Evolutionary conservation across 106 monocot genomes (phyloP).

Genomic region (Platanthera zijinensis): DNA sequence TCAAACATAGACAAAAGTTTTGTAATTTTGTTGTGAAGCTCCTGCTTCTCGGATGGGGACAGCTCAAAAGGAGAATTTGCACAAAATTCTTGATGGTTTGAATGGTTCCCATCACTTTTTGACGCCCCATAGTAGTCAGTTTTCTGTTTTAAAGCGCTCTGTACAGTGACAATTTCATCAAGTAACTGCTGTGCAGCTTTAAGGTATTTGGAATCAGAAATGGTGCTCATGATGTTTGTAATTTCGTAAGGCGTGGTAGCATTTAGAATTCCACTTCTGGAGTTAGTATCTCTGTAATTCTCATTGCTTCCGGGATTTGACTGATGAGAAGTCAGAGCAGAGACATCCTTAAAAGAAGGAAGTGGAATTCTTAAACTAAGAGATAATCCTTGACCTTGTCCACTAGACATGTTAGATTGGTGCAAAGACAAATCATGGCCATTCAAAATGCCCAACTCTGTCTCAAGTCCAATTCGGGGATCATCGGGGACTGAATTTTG

Average conservation of each 20-base stretch:
- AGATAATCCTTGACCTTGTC: conserved; percentile 56
- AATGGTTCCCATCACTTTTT: conserved; percentile 32
- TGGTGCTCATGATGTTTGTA: conserved; percentile 24
- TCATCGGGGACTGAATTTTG: conserved; percentile 22
- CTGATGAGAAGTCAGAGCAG: conserved; percentile 30
- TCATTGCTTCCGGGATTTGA: not conserved
- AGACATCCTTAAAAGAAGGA: conserved; percentile 44
- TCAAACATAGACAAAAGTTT: conserved; percentile 87
- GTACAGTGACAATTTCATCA: conserved; percentile 77
- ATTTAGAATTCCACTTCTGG: conserved; percentile 28
- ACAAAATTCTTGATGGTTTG: conserved; percentile 30
- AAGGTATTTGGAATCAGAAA: conserved; percentile 75
- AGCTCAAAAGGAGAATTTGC: conserved; percentile 33
- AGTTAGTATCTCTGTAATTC: conserved; percentile 27
- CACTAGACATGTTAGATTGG: not conserved
- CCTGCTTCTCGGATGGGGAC: conserved; percentile 60
- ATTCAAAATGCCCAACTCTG: conserved; percentile 39
- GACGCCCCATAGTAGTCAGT: conserved; percentile 38
- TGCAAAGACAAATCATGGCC: conserved; percentile 18
- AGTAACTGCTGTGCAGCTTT: conserved; percentile 73
- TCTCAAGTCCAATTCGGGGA: conserved; percentile 23
- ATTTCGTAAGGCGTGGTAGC: conserved; percentile 26
- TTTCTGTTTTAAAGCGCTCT: conserved; percentile 56
- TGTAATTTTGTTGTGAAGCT: conserved; percentile 82
- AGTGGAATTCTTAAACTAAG: conserved; percentile 68